phyloP scores from a whole-genome alignment of 352 stramenopile species.

The Elongisporangium prolatum region DNA sequence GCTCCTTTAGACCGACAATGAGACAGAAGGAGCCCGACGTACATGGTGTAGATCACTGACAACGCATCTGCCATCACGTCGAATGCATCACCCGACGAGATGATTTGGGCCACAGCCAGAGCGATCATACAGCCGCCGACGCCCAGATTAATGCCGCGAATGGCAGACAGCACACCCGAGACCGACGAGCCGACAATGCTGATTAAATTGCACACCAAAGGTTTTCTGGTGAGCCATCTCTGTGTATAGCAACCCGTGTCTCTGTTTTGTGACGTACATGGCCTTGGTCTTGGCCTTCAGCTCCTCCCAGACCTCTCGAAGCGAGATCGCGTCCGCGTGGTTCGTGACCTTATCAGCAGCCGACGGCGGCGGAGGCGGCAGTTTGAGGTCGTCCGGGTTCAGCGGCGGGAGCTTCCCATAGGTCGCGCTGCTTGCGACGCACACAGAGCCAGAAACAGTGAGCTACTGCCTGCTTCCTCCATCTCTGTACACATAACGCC shows the following conservation, averaged over 20 bases:
- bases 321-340: constrained; percentile 62
- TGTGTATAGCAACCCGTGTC: neutral
- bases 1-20: too few species aligned
- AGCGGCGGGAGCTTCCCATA: constrained; percentile 79
- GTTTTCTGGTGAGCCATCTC: constrained; percentile 2
- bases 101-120: constrained; percentile 62
- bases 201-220: constrained; percentile 1
- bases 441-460: constrained; percentile 3
- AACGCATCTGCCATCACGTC: constrained; percentile 70
- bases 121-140: constrained; percentile 74
- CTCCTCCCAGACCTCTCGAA: constrained; percentile 82
- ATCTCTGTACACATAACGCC: neutral
- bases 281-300: constrained; percentile 76
- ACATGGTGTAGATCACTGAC: constrained; percentile 87
- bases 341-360: constrained; percentile 68
- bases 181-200: constrained; percentile 82
- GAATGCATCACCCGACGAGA: constrained; percentile 61
- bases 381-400: constrained; percentile 84
- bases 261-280: constrained; percentile 37
- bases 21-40: constrained; percentile 11
- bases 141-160: constrained; percentile 73
- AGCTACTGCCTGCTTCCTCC: neutral
- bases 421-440: constrained; percentile 25
- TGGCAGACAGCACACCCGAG: constrained; percentile 67
- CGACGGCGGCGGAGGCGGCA: constrained; percentile 68